Conservation (phyloP, 306 rosid genomes). For the Citrullus amarus region DNA sequence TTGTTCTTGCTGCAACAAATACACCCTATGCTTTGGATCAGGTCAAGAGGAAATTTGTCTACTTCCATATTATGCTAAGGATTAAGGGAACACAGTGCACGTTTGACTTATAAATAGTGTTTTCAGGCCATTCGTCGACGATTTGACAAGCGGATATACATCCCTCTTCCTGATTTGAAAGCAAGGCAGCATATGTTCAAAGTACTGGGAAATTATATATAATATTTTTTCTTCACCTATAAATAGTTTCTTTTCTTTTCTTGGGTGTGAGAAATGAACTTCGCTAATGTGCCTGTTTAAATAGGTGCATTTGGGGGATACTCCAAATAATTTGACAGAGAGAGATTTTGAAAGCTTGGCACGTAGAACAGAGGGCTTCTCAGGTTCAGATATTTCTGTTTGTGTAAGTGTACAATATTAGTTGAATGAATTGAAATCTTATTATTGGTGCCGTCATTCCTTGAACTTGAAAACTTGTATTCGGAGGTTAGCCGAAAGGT, state of each 20-base stretch:
- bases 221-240: neutral
- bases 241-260: neutral
- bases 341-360: constrained; percentile 73
- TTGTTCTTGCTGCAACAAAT: constrained; percentile 97
- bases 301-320: constrained; percentile 97
- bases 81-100: neutral
- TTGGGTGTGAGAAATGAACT: constrained; percentile 4
- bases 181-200: constrained; percentile 96
- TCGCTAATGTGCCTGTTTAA: constrained; percentile 10
- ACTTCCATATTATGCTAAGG: constrained; percentile 2
- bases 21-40: constrained; percentile 96
- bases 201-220: constrained; percentile 28
- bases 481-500: neutral
- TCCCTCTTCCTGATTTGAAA: constrained; percentile 86
- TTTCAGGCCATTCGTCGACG: constrained; percentile 92
- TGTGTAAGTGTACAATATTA: constrained; percentile 56
- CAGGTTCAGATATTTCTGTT: constrained; percentile 88
- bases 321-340: constrained; percentile 77
- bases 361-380: constrained; percentile 69
- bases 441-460: neutral
- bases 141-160: constrained; percentile 91
- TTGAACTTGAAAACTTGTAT: neutral
- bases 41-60: constrained; percentile 31
- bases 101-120: constrained; percentile 22
- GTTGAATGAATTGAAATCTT: neutral